These are phyloP conservation scores for Blastobotrys americana DNA, from an alignment of 805 yeast species.

Conservation along the genomic window DNA sequence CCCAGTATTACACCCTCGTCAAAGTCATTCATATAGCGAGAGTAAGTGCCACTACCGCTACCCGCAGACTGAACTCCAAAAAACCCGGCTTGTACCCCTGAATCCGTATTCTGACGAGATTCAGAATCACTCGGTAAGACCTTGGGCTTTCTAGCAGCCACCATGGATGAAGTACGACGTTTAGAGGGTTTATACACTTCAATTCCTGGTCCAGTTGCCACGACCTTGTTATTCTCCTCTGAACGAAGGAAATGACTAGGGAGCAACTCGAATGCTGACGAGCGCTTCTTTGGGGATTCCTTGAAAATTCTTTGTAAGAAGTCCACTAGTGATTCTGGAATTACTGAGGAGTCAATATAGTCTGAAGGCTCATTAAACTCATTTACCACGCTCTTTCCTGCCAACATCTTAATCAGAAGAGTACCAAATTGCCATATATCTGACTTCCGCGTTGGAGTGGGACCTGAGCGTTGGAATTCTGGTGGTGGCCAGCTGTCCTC, in stretches of 20 bases:
- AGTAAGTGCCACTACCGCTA: constrained; percentile 28
- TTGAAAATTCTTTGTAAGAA: constrained; percentile 62
- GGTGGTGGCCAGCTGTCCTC: constrained; percentile 69
- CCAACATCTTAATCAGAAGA: constrained; percentile 56
- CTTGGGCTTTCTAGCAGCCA: neutral
- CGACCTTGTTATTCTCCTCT: constrained; percentile 1
- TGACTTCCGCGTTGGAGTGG: constrained; percentile 63
- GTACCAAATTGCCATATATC: constrained; percentile 95
- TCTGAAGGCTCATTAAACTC: constrained; percentile 55
- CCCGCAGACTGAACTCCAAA: too few relatives aligned
- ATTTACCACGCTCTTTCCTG: constrained; percentile 50
- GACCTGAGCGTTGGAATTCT: constrained; percentile 42
- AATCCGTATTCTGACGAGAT: neutral
- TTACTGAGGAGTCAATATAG: constrained; percentile 42
- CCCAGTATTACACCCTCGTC: constrained; percentile 91
- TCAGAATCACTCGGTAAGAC: neutral
- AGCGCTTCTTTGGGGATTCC: constrained; percentile 58
- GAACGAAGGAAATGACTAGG: constrained; percentile 79
- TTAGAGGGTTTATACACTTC: neutral
- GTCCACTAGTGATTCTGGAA: constrained; percentile 56
- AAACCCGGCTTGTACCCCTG: too few relatives aligned
- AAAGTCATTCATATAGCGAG: constrained; percentile 86
- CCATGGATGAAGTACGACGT: neutral
- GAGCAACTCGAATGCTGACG: constrained; percentile 75
- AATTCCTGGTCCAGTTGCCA: neutral